These are phyloP conservation scores for Leptographium radiaticola DNA, from an alignment of 2,329 filamentous ascomycete species.

Conservation along the genomic window DNA sequence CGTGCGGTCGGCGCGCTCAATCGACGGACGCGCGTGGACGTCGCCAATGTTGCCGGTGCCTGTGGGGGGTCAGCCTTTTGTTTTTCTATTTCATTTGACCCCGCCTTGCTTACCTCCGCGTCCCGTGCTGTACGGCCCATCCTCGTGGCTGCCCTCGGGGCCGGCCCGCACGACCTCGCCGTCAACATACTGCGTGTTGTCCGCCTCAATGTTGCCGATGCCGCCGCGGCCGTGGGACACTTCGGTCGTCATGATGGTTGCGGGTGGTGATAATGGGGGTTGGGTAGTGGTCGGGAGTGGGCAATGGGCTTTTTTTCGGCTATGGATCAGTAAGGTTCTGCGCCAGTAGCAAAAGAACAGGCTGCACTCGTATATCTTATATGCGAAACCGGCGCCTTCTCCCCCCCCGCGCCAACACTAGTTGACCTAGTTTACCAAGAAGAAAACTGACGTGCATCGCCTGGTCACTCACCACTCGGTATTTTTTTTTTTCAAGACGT, in stretches of 20 bases:
- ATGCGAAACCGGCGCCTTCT: too few relatives aligned
- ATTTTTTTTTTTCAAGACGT: too few relatives aligned
- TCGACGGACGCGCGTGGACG: constrained; percentile 21
- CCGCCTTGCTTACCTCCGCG: constrained; percentile 35
- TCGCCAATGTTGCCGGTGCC: constrained; percentile 48
- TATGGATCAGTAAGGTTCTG: too few relatives aligned
- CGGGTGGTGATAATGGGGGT: neutral
- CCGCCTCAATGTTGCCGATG: constrained; percentile 46
- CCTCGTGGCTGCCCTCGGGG: constrained; percentile 39
- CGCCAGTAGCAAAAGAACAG: too few relatives aligned
- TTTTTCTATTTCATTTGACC: too few relatives aligned
- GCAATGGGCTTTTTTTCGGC: too few relatives aligned
- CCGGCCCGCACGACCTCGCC: constrained; percentile 47
- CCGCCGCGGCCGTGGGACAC: constrained; percentile 49
- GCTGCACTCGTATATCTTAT: too few relatives aligned
- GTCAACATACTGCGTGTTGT: constrained; percentile 46
- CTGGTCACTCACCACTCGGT: too few relatives aligned
- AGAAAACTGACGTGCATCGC: too few relatives aligned
- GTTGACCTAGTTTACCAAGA: too few relatives aligned
- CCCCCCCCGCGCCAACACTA: too few relatives aligned
- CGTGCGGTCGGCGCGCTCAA: constrained; percentile 35
- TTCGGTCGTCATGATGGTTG: constrained; percentile 14
- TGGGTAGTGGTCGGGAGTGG: too few relatives aligned
- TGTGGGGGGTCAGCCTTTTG: constrained; percentile 17
- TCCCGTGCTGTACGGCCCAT: constrained; percentile 45